Conservation (phyloP, 1,139 yeast genomes). For the Pneumocystis wakefieldiae region DNA sequence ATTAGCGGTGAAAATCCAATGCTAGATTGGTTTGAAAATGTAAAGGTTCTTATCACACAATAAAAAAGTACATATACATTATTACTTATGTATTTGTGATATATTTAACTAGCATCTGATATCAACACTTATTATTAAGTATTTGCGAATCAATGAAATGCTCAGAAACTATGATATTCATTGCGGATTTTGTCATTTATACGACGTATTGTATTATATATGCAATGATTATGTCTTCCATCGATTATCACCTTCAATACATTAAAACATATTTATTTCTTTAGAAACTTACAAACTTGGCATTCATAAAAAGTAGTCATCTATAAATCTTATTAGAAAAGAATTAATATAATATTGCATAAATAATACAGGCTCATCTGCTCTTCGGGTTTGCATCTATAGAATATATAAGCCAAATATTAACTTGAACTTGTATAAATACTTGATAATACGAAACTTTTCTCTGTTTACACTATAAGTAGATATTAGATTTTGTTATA, state of each 20-base stretch:
- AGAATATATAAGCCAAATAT: background rate
- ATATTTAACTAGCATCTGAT: background rate
- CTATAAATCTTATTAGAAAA: background rate
- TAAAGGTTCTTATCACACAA: conserved; percentile 46
- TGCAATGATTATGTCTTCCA: background rate
- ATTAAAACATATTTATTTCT: background rate
- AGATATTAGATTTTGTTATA: background rate
- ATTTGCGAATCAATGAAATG: background rate
- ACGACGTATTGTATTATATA: background rate
- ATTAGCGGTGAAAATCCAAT: conserved; percentile 77
- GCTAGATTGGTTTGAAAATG: conserved; percentile 65
- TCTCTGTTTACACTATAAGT: conserved; percentile 67
- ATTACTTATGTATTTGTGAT: background rate
- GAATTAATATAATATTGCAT: background rate
- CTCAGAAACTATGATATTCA: background rate
- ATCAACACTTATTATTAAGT: background rate
- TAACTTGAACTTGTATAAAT: background rate
- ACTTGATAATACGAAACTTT: conserved; percentile 85
- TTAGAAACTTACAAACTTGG: background rate
- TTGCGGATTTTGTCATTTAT: background rate
- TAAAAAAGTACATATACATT: background rate
- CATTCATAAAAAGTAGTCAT: background rate
- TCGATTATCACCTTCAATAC: background rate
- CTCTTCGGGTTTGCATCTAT: conserved; percentile 81
- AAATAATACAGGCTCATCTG: conserved; percentile 71